Conservation (phyloP, 2,329 filamentous ascomycete species). For the Neophaeococcomyces aloes region DNA sequence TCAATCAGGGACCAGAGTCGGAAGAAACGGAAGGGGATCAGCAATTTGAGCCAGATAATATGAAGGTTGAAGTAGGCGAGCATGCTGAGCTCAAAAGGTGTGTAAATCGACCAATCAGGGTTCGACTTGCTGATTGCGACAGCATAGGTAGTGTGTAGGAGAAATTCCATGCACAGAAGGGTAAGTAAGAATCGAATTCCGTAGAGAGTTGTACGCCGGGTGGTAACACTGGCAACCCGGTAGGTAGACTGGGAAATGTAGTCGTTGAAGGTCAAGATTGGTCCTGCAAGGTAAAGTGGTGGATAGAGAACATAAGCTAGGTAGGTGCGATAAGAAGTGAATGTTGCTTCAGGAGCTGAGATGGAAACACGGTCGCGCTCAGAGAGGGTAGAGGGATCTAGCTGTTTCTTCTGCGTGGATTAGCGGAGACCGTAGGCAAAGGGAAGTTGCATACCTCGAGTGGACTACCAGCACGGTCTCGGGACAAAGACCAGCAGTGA, state of each 20-base stretch:
- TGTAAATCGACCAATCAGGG: slow-evolving; percentile 73
- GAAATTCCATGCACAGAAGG: slow-evolving; percentile 78
- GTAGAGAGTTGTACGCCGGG: slow-evolving; percentile 64
- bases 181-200: slow-evolving; percentile 69
- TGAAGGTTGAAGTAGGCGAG: slow-evolving; percentile 93
- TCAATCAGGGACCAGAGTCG: slow-evolving; percentile 89
- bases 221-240: slow-evolving; percentile 58
- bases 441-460: slow-evolving; percentile 59
- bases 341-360: slow-evolving; percentile 62
- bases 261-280: slow-evolving; percentile 96
- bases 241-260: slow-evolving; percentile 81
- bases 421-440: slow-evolving; percentile 34
- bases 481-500: slow-evolving; percentile 80
- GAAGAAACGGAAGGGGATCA: slow-evolving; percentile 97
- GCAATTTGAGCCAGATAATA: slow-evolving; percentile 93
- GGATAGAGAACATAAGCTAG: slow-evolving; percentile 83
- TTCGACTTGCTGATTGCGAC: slow-evolving; percentile 77
- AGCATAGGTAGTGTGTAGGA: slow-evolving; percentile 86
- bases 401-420: slow-evolving; percentile 89
- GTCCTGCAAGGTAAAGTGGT: slow-evolving; percentile 82
- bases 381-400: slow-evolving; percentile 75
- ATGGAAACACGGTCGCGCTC: slow-evolving; percentile 76
- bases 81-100: slow-evolving; percentile 76
- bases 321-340: slow-evolving; percentile 68
- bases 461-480: slow-evolving; percentile 48